These are phyloP conservation scores for Backusella luteola DNA, from an alignment of 192 early-diverging fungal species.

Conservation along the genomic window DNA sequence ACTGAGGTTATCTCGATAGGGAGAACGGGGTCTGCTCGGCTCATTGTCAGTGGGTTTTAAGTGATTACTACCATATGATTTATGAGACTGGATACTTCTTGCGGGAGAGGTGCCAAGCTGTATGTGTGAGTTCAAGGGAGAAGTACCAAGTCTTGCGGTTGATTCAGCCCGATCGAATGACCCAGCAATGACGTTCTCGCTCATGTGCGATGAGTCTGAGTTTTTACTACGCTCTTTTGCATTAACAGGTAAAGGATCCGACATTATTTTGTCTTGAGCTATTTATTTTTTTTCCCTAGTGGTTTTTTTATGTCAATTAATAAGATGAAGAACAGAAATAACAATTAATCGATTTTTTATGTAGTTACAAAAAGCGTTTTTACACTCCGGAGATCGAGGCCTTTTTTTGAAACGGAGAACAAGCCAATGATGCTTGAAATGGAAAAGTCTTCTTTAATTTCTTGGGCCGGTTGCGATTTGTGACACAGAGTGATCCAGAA, in stretches of 20 bases:
- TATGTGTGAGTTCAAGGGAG: slow-evolving; percentile 9
- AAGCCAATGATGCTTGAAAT: not conserved
- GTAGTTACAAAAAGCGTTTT: not conserved
- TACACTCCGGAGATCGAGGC: not conserved
- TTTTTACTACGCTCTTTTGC: not conserved
- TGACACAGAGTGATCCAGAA: too few species aligned
- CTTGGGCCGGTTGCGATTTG: not conserved
- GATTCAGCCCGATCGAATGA: slow-evolving; percentile 12
- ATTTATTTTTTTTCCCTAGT: not conserved
- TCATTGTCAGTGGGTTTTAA: not conserved
- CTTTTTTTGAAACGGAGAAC: not conserved
- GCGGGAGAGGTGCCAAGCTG: slow-evolving; percentile 10
- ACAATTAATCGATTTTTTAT: not conserved
- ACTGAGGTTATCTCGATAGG: not conserved
- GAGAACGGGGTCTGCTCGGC: slow-evolving; percentile 1
- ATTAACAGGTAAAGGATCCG: slow-evolving; percentile 19
- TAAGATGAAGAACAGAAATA: not conserved
- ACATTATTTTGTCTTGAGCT: not conserved
- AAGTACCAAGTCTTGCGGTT: slow-evolving; percentile 12
- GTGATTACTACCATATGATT: slow-evolving; percentile 10
- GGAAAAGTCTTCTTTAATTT: not conserved
- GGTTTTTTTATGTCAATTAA: not conserved
- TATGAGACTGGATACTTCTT: not conserved
- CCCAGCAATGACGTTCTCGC: not conserved
- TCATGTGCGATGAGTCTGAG: not conserved